Evolutionary conservation across 2,329 filamentous ascomycete genomes (phyloP), one percentile per base, ranked within the genome.

Genomic region (Pseudogymnoascus sp.): DNA sequence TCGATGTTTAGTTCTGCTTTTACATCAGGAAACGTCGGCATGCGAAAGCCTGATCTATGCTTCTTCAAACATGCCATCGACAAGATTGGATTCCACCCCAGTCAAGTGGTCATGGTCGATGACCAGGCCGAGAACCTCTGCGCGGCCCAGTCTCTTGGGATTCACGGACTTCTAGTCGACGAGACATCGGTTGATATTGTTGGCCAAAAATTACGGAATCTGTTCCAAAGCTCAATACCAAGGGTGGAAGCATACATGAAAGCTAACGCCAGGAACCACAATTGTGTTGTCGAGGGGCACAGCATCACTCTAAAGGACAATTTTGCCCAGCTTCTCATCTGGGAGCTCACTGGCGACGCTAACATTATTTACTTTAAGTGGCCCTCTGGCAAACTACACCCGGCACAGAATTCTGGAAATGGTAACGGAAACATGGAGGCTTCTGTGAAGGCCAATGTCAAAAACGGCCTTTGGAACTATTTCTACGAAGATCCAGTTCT

Each of bases 281-380:
- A 68, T 28, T 62, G 62, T 21, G 14, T 61, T 18, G 38, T 78
- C 4, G 73, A 75, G 12, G 70, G 69, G 11, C 70, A 76, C 61
- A 37, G 64, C 14, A 8, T 68, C n/a, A 16, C 53, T 8, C 37
- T 67, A 3, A 69, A 68, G n/a, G 73, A 75, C 10, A 70, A 69
- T 3, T 73, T 79, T 53, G 67, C 69, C 10, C 71, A 74, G 60
- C 70, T 76, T 1, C 69, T 79, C 8, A 77, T 76, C 10, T 73
- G 73, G 65, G 77, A 79, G 63, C 74, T 68, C 2, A 67, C 66
- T 0, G 67, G 66, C 10, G 62, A 70, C 16, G 64, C 28, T 18
- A 33, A 59, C 16, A 8, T 69, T 0, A 56, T 70, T n/a, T 69
- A 67, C 38, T 35, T 70, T 6, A 65, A 60, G 7, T 68, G 64